Evolutionary conservation across 2,329 filamentous ascomycete genomes (phyloP), one percentile per base, ranked within the genome.

Genomic region (Capronia epimyces): DNA sequence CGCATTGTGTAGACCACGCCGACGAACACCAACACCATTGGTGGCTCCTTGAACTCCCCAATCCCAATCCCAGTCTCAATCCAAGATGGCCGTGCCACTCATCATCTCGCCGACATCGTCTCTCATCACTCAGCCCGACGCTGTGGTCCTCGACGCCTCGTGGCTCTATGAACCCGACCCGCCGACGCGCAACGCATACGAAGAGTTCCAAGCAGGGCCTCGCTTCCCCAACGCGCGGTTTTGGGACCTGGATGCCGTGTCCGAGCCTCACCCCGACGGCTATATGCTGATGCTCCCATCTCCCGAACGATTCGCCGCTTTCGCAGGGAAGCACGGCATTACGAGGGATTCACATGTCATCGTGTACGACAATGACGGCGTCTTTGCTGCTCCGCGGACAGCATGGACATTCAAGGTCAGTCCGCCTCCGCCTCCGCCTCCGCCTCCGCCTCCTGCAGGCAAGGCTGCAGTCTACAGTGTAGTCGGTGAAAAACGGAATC

Each of bases 371-470:
- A 27, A 27, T 36, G 46, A 49, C 34, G 46, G 46, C 4, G 29
- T 49, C 27, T 49, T 49, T 18, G 39, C 46, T 13, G 46, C 39
- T 34, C 46, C 46, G 1, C 46, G 46, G 24, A 49, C 46, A 5
- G 46, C 46, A 34, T 49, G 46, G 46, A 49, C 46, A n/a, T 49
- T 49, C 46, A 49, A 49, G 46, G 46, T 49, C 24, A 18, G 39
- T 49, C n/a, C 3, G 2, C 27, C 40, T 24, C 21, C n/a, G 4
- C n/a, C 20, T 8, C 27, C 1, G 13, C 13, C n/a, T n/a, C n/a
- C n/a, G n/a, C n/a, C n/a, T n/a, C n/a, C n/a, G n/a, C n/a, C n/a
- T n/a, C n/a, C n/a, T n/a, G n/a, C n/a, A n/a, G n/a, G n/a, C n/a
- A n/a, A n/a, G n/a, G n/a, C n/a, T n/a, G n/a, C n/a, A n/a, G n/a